phyloP scores from a whole-genome alignment of 371 early-diverging fungal genomes.

The Fennellomyces sp. region DNA sequence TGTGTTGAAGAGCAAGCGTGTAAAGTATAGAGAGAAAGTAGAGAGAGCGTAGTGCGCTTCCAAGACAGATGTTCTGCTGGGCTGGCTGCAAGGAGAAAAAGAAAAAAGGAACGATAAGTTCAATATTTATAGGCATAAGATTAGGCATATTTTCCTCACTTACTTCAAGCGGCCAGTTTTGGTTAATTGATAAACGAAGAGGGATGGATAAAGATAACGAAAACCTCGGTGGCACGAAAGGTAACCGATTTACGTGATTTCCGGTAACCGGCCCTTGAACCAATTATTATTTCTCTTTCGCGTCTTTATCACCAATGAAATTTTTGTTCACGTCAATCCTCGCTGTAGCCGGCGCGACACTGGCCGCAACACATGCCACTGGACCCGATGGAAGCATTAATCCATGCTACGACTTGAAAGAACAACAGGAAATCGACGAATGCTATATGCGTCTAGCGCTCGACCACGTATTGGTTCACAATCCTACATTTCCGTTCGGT shows the following conservation, averaged over 20 bases:
- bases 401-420: conserved; percentile 8
- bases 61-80: conserved; percentile 21
- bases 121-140: not conserved
- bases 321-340: not conserved
- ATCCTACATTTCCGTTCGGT: conserved; percentile 32
- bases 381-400: conserved; percentile 14
- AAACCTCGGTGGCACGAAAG: not conserved
- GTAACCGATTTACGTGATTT: not conserved
- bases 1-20: conserved; percentile 14
- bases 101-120: not conserved
- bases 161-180: not conserved
- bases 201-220: not conserved
- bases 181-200: not conserved
- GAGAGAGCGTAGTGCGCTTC: conserved; percentile 18
- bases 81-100: conserved; percentile 23
- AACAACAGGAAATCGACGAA: conserved; percentile 21
- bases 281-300: conserved; percentile 1
- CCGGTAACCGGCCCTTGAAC: no score
- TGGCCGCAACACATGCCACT: not conserved
- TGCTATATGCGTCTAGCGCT: conserved; percentile 38
- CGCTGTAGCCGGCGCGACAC: not conserved
- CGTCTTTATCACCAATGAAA: not conserved
- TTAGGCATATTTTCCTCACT: not conserved
- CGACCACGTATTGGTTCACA: conserved; percentile 32
- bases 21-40: not conserved